Conservation (phyloP, 371 early-diverging fungal genomes). For the Apophysomyces ossiformis region DNA sequence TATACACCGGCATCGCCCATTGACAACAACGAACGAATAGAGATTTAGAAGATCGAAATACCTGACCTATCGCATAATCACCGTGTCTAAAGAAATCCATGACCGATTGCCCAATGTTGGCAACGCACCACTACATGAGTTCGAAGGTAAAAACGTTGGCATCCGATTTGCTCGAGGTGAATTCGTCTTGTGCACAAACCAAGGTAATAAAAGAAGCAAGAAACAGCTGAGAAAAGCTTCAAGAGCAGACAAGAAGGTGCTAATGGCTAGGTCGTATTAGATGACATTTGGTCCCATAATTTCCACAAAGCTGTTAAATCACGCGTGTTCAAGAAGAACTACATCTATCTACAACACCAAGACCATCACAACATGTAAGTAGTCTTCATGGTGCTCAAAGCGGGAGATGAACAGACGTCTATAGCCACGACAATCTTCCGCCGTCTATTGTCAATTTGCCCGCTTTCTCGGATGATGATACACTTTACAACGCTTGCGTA, state of each 20-base stretch:
- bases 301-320: slow-evolving; percentile 54
- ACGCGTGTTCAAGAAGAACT: slow-evolving; percentile 36
- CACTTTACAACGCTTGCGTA: slow-evolving; percentile 38
- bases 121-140: slow-evolving; percentile 49
- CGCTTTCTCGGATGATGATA: slow-evolving; percentile 44
- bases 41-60: slow-evolving; percentile 47
- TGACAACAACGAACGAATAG: slow-evolving; percentile 15
- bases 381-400: no score
- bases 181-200: slow-evolving; percentile 49
- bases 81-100: slow-evolving; percentile 42
- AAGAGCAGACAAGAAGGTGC: not conserved
- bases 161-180: slow-evolving; percentile 54
- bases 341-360: slow-evolving; percentile 48
- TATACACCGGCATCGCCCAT: not conserved
- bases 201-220: slow-evolving; percentile 34
- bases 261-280: slow-evolving; percentile 16
- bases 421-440: slow-evolving; percentile 45
- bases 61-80: slow-evolving; percentile 47
- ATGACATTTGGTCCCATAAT: slow-evolving; percentile 55
- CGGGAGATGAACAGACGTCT: not conserved
- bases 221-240: not conserved
- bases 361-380: slow-evolving; percentile 47
- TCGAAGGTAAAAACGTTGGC: slow-evolving; percentile 53
- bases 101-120: slow-evolving; percentile 40
- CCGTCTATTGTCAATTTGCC: slow-evolving; percentile 43